Percentiles rank a stretch among this genome's conserved stretches.
These are phyloP conservation scores for Leucaena leucocephala DNA, from an alignment of 306 rosid genomes.

Conservation along the genomic window DNA sequence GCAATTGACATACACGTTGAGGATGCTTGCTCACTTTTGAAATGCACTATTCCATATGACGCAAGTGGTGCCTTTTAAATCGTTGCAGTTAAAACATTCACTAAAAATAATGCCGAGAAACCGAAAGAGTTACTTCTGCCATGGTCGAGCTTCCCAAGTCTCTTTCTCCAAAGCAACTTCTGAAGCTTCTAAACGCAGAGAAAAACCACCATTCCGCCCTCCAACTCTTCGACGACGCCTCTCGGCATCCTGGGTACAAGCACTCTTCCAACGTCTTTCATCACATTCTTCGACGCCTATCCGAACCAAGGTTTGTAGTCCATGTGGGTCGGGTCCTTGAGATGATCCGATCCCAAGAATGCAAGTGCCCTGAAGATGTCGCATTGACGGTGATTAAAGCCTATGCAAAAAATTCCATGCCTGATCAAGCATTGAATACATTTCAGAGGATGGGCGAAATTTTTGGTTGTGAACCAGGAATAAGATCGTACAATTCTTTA, in stretches of 20 bases:
- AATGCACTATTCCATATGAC: background rate
- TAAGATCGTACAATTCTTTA: slow-evolving; percentile 69
- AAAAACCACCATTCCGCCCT: slow-evolving; percentile 62
- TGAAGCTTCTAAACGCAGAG: slow-evolving; percentile 74
- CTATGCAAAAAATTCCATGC: slow-evolving; percentile 73
- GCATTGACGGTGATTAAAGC: slow-evolving; percentile 74
- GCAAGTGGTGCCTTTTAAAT: background rate
- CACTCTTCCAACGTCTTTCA: slow-evolving; percentile 64
- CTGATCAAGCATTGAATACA: slow-evolving; percentile 61
- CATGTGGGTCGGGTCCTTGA: slow-evolving; percentile 53
- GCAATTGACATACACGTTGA: background rate
- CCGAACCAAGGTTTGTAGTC: slow-evolving; percentile 50
- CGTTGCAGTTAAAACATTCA: background rate
- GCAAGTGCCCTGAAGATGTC: slow-evolving; percentile 72
- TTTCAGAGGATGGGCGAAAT: slow-evolving; percentile 72
- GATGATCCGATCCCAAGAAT: slow-evolving; percentile 53
- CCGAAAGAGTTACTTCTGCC: slow-evolving; percentile 29
- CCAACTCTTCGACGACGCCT: slow-evolving; percentile 67
- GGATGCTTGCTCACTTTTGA: background rate
- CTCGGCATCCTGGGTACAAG: slow-evolving; percentile 49
- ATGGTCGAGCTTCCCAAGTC: slow-evolving; percentile 70
- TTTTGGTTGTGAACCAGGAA: slow-evolving; percentile 70
- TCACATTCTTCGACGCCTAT: slow-evolving; percentile 70
- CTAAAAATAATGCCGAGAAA: background rate
- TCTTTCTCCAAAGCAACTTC: slow-evolving; percentile 59